A percentile compares a stretch with the other conserved stretches of the same genome.
phyloP scores from a whole-genome alignment of 2,329 filamentous ascomycete genomes.

The Aspergillus sp. region DNA sequence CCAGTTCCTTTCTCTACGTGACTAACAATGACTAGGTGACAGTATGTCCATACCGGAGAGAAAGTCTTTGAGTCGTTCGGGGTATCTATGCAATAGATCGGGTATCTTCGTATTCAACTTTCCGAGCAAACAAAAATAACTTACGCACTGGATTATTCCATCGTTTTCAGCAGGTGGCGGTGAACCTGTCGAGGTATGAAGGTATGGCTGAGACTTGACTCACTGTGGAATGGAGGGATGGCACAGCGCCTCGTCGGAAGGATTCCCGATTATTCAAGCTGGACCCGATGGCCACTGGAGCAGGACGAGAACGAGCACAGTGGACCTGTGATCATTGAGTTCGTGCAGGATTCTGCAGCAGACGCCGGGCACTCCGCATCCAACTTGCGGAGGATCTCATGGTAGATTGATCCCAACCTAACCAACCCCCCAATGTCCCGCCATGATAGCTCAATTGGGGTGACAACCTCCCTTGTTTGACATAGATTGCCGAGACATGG shows the following conservation, averaged over 20 bases:
- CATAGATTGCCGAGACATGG: too few species aligned
- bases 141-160: not conserved
- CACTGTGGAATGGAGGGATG: slow-evolving; percentile 6
- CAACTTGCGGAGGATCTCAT: not conserved
- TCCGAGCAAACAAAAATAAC: not conserved
- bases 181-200: not conserved
- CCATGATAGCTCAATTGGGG: too few species aligned
- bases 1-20: too few species aligned
- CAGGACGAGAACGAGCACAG: not conserved
- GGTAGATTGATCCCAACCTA: too few species aligned
- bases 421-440: too few species aligned
- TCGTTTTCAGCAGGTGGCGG: not conserved
- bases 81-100: too few species aligned
- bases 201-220: not conserved
- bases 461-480: too few species aligned
- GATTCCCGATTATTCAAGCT: not conserved
- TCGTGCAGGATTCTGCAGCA: not conserved
- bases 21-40: too few species aligned
- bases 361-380: not conserved
- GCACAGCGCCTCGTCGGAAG: not conserved
- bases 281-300: not conserved
- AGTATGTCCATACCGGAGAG: too few species aligned
- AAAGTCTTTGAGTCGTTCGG: too few species aligned
- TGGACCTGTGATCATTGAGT: not conserved
- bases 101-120: too few species aligned